Evolutionary conservation across 225 moss, liverwort and hornwort genomes (phyloP).

Genomic region (Physcomitrium patens): DNA sequence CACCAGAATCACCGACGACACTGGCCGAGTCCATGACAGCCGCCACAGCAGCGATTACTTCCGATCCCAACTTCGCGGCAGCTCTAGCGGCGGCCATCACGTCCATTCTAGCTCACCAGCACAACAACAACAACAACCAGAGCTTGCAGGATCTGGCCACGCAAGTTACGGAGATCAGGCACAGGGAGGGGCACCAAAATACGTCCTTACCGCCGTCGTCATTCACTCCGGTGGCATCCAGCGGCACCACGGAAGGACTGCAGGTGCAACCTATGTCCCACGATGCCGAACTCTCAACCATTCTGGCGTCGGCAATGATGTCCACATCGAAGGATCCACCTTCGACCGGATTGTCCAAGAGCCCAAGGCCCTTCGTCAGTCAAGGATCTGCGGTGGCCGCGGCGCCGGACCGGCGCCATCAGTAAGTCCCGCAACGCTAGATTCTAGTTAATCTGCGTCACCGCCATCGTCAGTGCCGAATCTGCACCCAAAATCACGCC

Average conservation of each 20-base stretch:
- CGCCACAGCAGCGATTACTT: slow-evolving; percentile 76
- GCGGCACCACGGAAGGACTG: not conserved
- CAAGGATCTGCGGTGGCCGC: slow-evolving; percentile 5
- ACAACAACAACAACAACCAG: not conserved
- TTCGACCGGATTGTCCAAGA: not conserved
- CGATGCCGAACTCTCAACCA: slow-evolving; percentile 26
- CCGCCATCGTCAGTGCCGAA: too few species aligned
- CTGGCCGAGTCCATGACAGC: slow-evolving; percentile 70
- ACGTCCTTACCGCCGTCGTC: not conserved
- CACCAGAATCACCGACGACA: slow-evolving; percentile 27
- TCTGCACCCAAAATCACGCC: too few species aligned
- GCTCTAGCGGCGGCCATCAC: slow-evolving; percentile 86
- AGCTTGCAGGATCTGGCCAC: slow-evolving; percentile 12
- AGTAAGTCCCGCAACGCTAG: too few species aligned
- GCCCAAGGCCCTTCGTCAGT: slow-evolving; percentile 28
- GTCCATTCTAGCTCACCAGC: slow-evolving; percentile 53
- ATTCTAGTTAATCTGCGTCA: too few species aligned
- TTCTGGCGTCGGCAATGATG: slow-evolving; percentile 41
- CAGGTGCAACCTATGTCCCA: not conserved
- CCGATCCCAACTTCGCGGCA: slow-evolving; percentile 79
- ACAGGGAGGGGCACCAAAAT: not conserved
- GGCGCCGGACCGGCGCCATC: not conserved
- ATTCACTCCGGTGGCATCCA: slow-evolving; percentile 7
- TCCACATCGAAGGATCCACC: slow-evolving; percentile 29
- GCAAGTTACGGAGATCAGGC: not conserved